Percentiles rank a stretch among this genome's conserved stretches.
These are phyloP conservation scores for Bipolaris bicolor DNA, from an alignment of 2,329 filamentous ascomycete species.

Conservation along the genomic window DNA sequence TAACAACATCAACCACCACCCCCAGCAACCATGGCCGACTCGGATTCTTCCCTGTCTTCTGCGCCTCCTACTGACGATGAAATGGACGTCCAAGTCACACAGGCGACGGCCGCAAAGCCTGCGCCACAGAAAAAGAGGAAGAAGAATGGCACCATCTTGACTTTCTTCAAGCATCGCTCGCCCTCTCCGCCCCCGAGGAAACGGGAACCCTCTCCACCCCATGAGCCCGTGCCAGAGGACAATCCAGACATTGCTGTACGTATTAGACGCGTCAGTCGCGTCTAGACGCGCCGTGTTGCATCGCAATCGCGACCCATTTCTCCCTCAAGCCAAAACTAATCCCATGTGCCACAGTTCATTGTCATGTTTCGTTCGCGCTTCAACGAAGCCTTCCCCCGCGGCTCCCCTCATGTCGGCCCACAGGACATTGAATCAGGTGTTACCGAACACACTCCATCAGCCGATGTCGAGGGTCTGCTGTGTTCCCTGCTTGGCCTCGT, in stretches of 20 bases:
- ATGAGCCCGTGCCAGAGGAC: conserved; percentile 88
- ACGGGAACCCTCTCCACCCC: conserved; percentile 83
- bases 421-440: conserved; percentile 93
- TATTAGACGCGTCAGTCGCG: conserved; percentile 53
- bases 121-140: conserved; percentile 40
- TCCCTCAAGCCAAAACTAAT: conserved; percentile 38
- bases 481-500: conserved; percentile 88
- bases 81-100: conserved; percentile 37
- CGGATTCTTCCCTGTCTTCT: conserved; percentile 63
- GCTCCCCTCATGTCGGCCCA: conserved; percentile 85
- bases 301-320: conserved; percentile 26
- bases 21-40: conserved; percentile 58
- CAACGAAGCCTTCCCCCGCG: conserved; percentile 85
- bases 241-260: conserved; percentile 91
- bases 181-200: conserved; percentile 66
- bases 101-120: conserved; percentile 34
- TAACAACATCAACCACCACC: conserved; percentile 23
- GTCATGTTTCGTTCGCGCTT: conserved; percentile 98
- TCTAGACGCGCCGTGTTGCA: conserved; percentile 38
- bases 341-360: conserved; percentile 72
- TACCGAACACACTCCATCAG: conserved; percentile 75
- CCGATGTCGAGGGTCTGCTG: conserved; percentile 84
- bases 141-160: conserved; percentile 44
- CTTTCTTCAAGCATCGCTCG: conserved; percentile 50
- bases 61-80: conserved; percentile 66